phyloP scores from a whole-genome alignment of 176 grass and related monocot species.

The Alloteropsis semialata region DNA sequence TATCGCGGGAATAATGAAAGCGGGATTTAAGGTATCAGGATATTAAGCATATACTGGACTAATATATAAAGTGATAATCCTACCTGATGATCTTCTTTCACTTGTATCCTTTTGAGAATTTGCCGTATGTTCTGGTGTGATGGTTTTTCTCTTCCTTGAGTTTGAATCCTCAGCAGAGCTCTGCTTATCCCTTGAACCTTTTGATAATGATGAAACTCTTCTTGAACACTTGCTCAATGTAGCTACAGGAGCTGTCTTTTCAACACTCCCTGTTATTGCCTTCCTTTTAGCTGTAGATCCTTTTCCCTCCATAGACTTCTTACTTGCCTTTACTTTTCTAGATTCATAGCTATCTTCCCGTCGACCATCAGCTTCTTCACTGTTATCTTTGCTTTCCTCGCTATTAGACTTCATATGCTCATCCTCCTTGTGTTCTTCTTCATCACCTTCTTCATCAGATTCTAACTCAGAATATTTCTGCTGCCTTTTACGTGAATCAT shows the following conservation, averaged over 20 bases:
- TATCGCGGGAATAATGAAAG: neutral
- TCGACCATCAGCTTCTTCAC: slow-evolving; percentile 34
- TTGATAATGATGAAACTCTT: slow-evolving; percentile 35
- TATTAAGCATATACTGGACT: neutral
- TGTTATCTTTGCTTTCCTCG: slow-evolving; percentile 30
- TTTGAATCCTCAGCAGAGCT: slow-evolving; percentile 43
- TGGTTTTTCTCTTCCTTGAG: slow-evolving; percentile 71
- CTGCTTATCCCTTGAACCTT: slow-evolving; percentile 40
- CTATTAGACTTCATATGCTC: slow-evolving; percentile 36
- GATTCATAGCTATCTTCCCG: slow-evolving; percentile 44
- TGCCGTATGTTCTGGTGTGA: slow-evolving; percentile 22
- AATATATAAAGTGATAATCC: neutral
- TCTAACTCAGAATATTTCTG: slow-evolving; percentile 36
- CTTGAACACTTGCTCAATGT: slow-evolving; percentile 37
- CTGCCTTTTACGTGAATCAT: slow-evolving; percentile 20
- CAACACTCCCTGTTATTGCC: slow-evolving; percentile 9
- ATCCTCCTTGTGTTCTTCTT: slow-evolving; percentile 27
- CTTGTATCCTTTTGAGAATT: slow-evolving; percentile 39
- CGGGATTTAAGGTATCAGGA: neutral
- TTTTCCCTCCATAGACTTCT: slow-evolving; percentile 52
- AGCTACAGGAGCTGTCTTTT: slow-evolving; percentile 24
- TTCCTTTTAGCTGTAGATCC: slow-evolving; percentile 42
- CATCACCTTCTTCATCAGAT: slow-evolving; percentile 42
- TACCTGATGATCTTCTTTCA: slow-evolving; percentile 65
- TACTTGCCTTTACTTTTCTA: slow-evolving; percentile 25